phyloP scores from a whole-genome alignment of 441 rosid genomes.

The Francoa sonchifolia region DNA sequence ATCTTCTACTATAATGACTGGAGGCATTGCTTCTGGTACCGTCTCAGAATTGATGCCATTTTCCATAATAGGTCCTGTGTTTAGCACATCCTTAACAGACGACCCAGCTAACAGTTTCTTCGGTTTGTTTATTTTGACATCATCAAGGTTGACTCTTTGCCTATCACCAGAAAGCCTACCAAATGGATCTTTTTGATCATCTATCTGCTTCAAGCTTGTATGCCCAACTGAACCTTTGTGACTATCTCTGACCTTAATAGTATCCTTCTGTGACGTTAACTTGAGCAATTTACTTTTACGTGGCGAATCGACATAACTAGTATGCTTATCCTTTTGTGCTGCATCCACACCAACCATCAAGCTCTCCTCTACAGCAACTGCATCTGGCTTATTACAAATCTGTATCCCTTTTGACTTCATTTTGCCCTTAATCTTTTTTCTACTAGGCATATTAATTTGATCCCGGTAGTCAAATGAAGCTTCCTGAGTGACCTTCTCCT shows the following conservation, averaged over 20 bases:
- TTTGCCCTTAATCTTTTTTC: slow-evolving; percentile 24
- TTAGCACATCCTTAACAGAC: no score
- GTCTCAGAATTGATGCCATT: slow-evolving; percentile 16
- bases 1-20: slow-evolving; percentile 17
- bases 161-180: slow-evolving; percentile 18
- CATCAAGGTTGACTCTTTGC: slow-evolving; percentile 15
- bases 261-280: slow-evolving; percentile 25
- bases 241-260: slow-evolving; percentile 15
- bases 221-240: slow-evolving; percentile 11
- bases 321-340: slow-evolving; percentile 14
- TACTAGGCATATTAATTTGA: slow-evolving; percentile 10
- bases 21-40: slow-evolving; percentile 19
- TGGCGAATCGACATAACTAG: slow-evolving; percentile 16
- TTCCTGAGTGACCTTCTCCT: slow-evolving; percentile 16
- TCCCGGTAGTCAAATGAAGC: slow-evolving; percentile 11
- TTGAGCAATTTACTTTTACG: slow-evolving; percentile 18
- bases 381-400: slow-evolving; percentile 14
- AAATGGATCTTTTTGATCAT: slow-evolving; percentile 5
- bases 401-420: slow-evolving; percentile 24
- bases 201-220: slow-evolving; percentile 14
- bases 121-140: no score
- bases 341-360: slow-evolving; percentile 17
- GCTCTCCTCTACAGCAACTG: slow-evolving; percentile 17
- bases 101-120: no score
- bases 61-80: no score